Evolutionary conservation across 2,329 filamentous ascomycete species (phyloP), one percentile per base, ranked within the genome.

Genomic region (Orbilia ellipsospora): DNA sequence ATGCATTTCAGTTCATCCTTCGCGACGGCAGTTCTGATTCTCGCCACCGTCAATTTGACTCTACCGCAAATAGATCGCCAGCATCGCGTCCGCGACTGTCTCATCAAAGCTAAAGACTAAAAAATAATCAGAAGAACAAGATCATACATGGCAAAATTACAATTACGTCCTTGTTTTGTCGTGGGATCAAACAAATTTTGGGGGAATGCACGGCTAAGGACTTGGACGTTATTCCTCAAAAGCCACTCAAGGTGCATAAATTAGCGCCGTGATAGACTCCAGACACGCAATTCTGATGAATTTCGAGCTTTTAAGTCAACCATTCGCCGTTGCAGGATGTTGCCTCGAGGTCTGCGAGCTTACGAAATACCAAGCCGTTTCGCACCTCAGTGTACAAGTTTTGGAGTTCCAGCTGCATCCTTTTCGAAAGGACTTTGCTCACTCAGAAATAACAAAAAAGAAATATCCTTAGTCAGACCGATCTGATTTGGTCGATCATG

Each of bases 361-460:
- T 36, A 18, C n/a, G 16, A 31, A 55, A 54, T 18, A 26, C 26
- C 36, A 8, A 45, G 51, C 68, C 61, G 60, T 65, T 65, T 73
- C 60, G 68, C 59, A 63, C 54, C 23, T 55, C 55, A 48, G 31
- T 50, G 15, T n/a, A 12, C 44, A 12, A 40, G 28, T 50, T 61
- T 36, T 52, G 56, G 54, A 2, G 28, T 23, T 59, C 48, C 36
- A 54, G 64, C 54, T 18, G 42, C 28, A 16, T 28, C 36, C 16
- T 18, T 56, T 55, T 44, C 69, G 50, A 56, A 42, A 67, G n/a
- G 62, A 56, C 57, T 56, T 50, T 66, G 52, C 54, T 56, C 20
- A 15, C 40, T 28, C n/a, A 62, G 52, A 60, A 36, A 28, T 15
- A 36, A n/a, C 31, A 36, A 36, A 36, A 36, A 36, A 36, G 8